phyloP scores from a whole-genome alignment of 139 green algal species.

The Coelastrella sp. region DNA sequence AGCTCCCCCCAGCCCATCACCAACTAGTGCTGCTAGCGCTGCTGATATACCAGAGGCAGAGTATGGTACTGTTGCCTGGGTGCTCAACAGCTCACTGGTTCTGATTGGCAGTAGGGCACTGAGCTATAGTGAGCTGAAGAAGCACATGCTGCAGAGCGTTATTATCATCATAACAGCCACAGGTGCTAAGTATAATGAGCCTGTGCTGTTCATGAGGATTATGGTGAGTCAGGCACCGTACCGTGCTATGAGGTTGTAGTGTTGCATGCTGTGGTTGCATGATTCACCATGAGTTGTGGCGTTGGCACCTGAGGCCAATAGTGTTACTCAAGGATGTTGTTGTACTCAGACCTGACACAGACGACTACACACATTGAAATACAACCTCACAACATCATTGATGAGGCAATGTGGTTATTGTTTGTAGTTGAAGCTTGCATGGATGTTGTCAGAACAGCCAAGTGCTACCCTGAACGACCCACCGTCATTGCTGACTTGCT shows the following conservation, averaged over 20 bases:
- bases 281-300: no score
- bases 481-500: background rate
- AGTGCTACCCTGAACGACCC: background rate
- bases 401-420: no score
- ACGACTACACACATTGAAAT: no score
- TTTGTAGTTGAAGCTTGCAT: no score
- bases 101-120: constrained; percentile 69
- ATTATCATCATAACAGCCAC: constrained; percentile 78
- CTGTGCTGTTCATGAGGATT: constrained; percentile 74
- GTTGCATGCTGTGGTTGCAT: no score
- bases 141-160: constrained; percentile 82
- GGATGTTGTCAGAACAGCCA: no score
- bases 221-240: constrained; percentile 4
- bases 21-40: constrained; percentile 7
- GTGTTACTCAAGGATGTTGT: no score
- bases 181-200: constrained; percentile 64
- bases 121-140: constrained; percentile 74
- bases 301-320: no score
- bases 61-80: constrained; percentile 82
- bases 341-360: no score
- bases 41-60: constrained; percentile 51
- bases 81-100: constrained; percentile 69
- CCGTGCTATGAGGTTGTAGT: no score
- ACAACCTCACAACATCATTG: no score
- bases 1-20: background rate